phyloP scores from a whole-genome alignment of 2,329 filamentous ascomycete genomes.

The Alternaria arbusti region DNA sequence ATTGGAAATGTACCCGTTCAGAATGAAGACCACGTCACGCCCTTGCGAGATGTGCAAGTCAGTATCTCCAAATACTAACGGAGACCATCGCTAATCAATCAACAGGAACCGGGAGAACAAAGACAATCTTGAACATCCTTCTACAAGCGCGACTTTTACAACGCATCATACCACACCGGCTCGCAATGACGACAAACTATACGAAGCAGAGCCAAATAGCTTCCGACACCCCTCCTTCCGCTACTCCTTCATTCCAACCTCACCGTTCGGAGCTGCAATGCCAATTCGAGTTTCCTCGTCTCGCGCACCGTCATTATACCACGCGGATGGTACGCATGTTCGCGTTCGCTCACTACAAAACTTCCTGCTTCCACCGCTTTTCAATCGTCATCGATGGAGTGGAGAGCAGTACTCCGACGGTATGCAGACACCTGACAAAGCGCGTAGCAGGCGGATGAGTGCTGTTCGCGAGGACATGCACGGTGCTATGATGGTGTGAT shows the following conservation, averaged over 20 bases:
- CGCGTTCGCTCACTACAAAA: neutral
- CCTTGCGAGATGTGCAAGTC: neutral
- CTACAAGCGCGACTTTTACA: neutral
- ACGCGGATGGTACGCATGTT: neutral
- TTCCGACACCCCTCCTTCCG: neutral
- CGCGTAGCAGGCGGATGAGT: neutral
- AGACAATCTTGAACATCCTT: neutral
- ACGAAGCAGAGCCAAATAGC: neutral
- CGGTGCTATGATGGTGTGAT: neutral
- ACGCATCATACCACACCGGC: neutral
- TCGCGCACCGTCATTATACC: neutral
- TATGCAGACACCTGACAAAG: neutral
- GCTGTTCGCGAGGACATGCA: neutral
- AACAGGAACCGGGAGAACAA: neutral
- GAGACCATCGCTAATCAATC: neutral
- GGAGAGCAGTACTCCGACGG: neutral
- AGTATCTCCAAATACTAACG: neutral
- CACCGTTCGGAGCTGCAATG: neutral
- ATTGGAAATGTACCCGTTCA: neutral
- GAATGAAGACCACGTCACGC: neutral
- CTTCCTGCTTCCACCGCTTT: neutral
- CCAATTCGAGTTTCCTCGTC: neutral
- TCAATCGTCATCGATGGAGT: neutral
- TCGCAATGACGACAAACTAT: neutral
- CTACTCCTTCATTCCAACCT: neutral